phyloP scores from a whole-genome alignment of 768 basidiomycete species.

The Xerocomus potaroensis region DNA sequence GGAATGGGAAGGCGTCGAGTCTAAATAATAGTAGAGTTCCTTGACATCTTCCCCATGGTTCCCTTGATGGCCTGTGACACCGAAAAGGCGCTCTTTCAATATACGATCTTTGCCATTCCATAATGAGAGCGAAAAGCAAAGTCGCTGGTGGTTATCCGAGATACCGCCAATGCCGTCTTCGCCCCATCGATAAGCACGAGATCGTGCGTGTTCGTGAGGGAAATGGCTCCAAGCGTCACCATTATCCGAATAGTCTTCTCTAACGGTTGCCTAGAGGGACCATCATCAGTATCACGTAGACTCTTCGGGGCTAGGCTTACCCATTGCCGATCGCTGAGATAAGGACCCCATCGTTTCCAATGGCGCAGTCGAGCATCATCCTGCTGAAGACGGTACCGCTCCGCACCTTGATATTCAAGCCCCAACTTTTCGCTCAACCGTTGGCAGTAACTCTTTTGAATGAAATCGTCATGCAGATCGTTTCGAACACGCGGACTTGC shows the following conservation, averaged over 20 bases:
- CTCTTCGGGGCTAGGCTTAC: constrained; percentile 40
- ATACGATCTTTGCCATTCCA: constrained; percentile 97
- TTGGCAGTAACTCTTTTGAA: constrained; percentile 50
- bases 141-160: constrained; percentile 92
- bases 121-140: constrained; percentile 86
- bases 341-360: constrained; percentile 99
- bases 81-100: constrained; percentile 94
- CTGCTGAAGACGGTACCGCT: constrained; percentile 81
- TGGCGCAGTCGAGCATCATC: constrained; percentile 76
- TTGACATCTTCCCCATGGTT: constrained; percentile 99
- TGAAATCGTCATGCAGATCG: constrained; percentile 7
- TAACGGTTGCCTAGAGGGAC: constrained; percentile 78
- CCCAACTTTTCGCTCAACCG: constrained; percentile 63
- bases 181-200: constrained; percentile 96
- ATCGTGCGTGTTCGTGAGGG: constrained; percentile 89
- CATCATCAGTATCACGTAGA: constrained; percentile 9
- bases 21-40: constrained; percentile 97
- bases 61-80: constrained; percentile 94
- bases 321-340: constrained; percentile 97
- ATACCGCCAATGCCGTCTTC: constrained; percentile 98
- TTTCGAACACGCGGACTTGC: constrained; percentile 22
- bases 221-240: constrained; percentile 97
- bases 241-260: constrained; percentile 96
- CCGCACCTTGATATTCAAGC: constrained; percentile 70
- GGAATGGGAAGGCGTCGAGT: constrained; percentile 97